These are phyloP conservation scores for Exsudoporus frostii DNA, from an alignment of 768 basidiomycete species.

Conservation along the genomic window DNA sequence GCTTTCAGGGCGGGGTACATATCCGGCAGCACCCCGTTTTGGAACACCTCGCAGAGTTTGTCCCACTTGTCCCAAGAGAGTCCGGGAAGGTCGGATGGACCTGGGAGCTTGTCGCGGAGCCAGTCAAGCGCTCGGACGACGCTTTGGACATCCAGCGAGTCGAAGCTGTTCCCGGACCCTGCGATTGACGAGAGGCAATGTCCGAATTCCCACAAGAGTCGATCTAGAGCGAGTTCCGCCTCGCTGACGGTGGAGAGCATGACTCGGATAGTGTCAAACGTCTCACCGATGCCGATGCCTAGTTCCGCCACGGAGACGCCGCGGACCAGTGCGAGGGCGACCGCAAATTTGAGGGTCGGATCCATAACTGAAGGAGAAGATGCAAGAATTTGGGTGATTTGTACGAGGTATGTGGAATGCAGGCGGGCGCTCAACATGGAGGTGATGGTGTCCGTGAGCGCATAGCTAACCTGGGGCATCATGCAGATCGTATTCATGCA, in stretches of 20 bases:
- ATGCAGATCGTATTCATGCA: constrained; percentile 40
- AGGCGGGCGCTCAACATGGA: constrained; percentile 47
- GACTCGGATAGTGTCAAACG: constrained; percentile 24
- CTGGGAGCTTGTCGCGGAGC: constrained; percentile 45
- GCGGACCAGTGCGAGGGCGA: constrained; percentile 34
- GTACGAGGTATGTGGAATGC: constrained; percentile 43
- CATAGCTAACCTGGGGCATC: constrained; percentile 40
- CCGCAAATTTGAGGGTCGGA: constrained; percentile 32
- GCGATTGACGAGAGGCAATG: constrained; percentile 33
- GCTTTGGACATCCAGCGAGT: constrained; percentile 34
- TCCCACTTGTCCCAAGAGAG: constrained; percentile 47
- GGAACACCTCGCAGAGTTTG: constrained; percentile 41
- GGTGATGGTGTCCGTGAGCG: constrained; percentile 42
- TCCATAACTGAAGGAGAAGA: constrained; percentile 22
- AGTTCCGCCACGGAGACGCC: constrained; percentile 24
- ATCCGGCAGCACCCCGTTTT: constrained; percentile 26
- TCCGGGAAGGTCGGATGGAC: constrained; percentile 46
- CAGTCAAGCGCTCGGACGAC: constrained; percentile 53
- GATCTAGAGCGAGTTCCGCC: constrained; percentile 23
- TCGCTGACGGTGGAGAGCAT: constrained; percentile 27
- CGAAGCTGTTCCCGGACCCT: constrained; percentile 20
- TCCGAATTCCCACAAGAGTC: constrained; percentile 37
- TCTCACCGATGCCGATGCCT: constrained; percentile 17
- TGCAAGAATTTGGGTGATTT: constrained; percentile 36
- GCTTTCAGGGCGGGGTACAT: constrained; percentile 31